Conservation (phyloP, 2,329 filamentous ascomycete genomes). For the Periconia sp. region DNA sequence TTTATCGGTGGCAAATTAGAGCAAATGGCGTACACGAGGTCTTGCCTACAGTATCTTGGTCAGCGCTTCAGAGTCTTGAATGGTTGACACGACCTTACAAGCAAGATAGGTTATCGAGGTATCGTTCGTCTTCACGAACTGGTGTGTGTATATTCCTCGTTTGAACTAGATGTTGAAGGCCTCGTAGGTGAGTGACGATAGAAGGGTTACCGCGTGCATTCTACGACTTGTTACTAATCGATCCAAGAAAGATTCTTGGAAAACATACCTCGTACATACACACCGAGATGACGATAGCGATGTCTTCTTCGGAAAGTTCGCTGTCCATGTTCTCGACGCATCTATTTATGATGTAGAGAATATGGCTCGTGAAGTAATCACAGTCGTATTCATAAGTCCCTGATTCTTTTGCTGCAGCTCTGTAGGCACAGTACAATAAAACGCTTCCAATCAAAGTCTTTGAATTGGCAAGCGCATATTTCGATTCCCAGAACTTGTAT, state of each 20-base stretch:
- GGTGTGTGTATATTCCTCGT: constrained; percentile 6
- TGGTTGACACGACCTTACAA: background rate
- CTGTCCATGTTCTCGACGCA: constrained; percentile 9
- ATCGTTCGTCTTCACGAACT: background rate
- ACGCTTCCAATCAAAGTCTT: constrained; percentile 13
- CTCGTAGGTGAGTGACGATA: constrained; percentile 13
- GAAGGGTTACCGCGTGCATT: constrained; percentile 16
- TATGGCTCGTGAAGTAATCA: constrained; percentile 12
- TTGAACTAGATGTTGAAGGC: constrained; percentile 16
- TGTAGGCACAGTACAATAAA: constrained; percentile 14
- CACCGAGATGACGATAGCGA: constrained; percentile 12
- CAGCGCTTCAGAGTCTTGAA: background rate
- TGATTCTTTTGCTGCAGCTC: constrained; percentile 5
- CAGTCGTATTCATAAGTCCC: constrained; percentile 7
- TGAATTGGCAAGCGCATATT: constrained; percentile 4
- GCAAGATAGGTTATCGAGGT: background rate
- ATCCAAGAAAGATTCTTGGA: background rate
- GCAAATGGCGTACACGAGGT: constrained; percentile 15
- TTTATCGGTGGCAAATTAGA: constrained; percentile 14
- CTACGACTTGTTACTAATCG: constrained; percentile 5
- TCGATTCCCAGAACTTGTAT: constrained; percentile 10
- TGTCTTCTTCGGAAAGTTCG: constrained; percentile 14
- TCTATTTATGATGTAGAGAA: constrained; percentile 14
- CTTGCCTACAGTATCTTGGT: constrained; percentile 10
- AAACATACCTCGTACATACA: constrained; percentile 20